Percentiles rank a stretch among this genome's conserved stretches.
Conservation (phyloP, 129 eudicot species). For the Silybum marianum region DNA sequence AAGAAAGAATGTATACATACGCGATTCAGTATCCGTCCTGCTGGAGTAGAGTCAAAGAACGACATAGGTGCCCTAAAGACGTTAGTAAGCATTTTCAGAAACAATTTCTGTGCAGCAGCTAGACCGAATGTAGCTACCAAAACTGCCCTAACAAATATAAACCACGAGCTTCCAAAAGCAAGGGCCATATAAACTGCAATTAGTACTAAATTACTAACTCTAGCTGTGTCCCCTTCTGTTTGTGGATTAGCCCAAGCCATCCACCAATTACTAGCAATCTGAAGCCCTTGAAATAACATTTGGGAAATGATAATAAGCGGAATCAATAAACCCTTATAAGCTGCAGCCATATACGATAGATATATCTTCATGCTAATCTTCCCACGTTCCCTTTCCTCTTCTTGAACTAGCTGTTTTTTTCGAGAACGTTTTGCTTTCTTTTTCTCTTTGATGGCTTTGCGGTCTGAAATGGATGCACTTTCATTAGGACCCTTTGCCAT, state of each 20-base stretch:
- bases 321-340: slow-evolving; percentile 79
- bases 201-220: slow-evolving; percentile 60
- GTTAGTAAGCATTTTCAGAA: slow-evolving; percentile 74
- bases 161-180: slow-evolving; percentile 93
- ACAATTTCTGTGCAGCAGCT: slow-evolving; percentile 83
- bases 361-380: slow-evolving; percentile 88
- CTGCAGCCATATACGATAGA: slow-evolving; percentile 87
- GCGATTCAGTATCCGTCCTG: slow-evolving; percentile 86
- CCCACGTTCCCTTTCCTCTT: slow-evolving; percentile 92
- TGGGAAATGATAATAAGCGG: slow-evolving; percentile 85
- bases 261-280: slow-evolving; percentile 97
- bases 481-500: slow-evolving; percentile 50
- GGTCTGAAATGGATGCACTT: slow-evolving; percentile 51
- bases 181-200: slow-evolving; percentile 85
- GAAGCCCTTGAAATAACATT: slow-evolving; percentile 73
- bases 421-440: slow-evolving; percentile 76
- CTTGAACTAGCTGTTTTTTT: slow-evolving; percentile 88
- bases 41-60: slow-evolving; percentile 95
- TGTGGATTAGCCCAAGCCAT: slow-evolving; percentile 99
- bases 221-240: slow-evolving; percentile 66
- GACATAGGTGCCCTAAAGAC: slow-evolving; percentile 97
- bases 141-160: slow-evolving; percentile 80
- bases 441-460: slow-evolving; percentile 68
- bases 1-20: slow-evolving; percentile 29
- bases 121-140: slow-evolving; percentile 85